Evolutionary conservation across 2,329 filamentous ascomycete genomes (phyloP), one percentile per base, ranked within the genome.

Genomic region (Tolypocladium inflatum): DNA sequence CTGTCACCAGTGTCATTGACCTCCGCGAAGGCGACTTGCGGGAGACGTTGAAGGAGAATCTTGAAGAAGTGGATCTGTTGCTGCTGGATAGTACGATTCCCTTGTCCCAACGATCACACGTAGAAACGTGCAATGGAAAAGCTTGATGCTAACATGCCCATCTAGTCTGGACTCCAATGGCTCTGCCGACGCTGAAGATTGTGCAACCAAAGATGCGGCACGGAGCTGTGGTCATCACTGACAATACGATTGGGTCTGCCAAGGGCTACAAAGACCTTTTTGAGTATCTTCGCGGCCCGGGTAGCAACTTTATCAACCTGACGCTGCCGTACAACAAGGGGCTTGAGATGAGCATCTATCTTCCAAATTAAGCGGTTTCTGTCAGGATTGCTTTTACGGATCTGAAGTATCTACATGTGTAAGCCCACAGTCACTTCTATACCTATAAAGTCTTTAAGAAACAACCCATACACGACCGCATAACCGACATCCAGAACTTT

Each of bases 81-180:
- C 70, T 86, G n/a, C 72, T 87, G 11, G 84, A 87, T 62, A 86
- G 83, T 86, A 69, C 72, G 83, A 76, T 19, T 7, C 17, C 11
- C 3, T 19, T 2, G 3, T 1, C 30, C 26, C 6, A 4, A 3
- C 17, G 2, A 17, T 2, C 11, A 1, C 10, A 21, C 10, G 21
- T 9, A 9, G 30, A 30, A 21, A 3, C 2, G 11, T 21, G 15
- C 45, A 33, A 19, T 9, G 10, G 30, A 4, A 7, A 10, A n/a
- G 7, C 4, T 13, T 35, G 30, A 10, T n/a, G n/a, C 50, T 52
- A 45, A 54, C 53, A 7, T 41, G 1, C 10, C 2, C 17, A 21
- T 30, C 2, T 23, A 85, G 81, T 85, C 55, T 85, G 82, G 81
- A 77, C 80, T 0, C 73, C 76, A 0, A 69, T 85, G 59, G 79